These are phyloP conservation scores for Nakazawaea anatomiae DNA, from an alignment of 805 yeast species.

Conservation along the genomic window DNA sequence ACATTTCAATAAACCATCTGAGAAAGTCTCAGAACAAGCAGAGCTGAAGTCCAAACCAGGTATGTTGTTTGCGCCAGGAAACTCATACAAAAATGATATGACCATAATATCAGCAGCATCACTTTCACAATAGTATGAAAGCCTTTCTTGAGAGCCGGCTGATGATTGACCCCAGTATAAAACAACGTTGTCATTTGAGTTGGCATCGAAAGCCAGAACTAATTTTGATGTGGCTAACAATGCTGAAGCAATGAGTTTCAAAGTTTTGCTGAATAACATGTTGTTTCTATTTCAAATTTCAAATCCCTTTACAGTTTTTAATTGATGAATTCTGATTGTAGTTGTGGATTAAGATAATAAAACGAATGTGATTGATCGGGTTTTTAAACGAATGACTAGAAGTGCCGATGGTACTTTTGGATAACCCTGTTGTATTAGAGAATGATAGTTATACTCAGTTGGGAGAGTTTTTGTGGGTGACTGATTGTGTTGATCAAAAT, in stretches of 20 bases:
- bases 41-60: slow-evolving; percentile 54
- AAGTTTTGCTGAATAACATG: slow-evolving; percentile 1
- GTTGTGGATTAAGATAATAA: background rate
- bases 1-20: slow-evolving; percentile 38
- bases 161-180: slow-evolving; percentile 90
- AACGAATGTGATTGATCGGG: background rate
- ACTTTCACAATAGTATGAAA: slow-evolving; percentile 58
- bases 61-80: slow-evolving; percentile 37
- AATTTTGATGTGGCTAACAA: slow-evolving; percentile 11
- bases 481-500: background rate
- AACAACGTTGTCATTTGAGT: slow-evolving; percentile 55
- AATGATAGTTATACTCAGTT: slow-evolving; percentile 7
- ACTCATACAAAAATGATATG: slow-evolving; percentile 62
- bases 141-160: slow-evolving; percentile 46
- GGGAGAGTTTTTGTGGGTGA: background rate
- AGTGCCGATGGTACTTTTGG: background rate
- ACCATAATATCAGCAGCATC: slow-evolving; percentile 67
- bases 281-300: background rate
- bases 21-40: slow-evolving; percentile 32
- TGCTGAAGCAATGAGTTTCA: slow-evolving; percentile 11
- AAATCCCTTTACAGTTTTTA: too few relatives aligned
- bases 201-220: slow-evolving; percentile 23
- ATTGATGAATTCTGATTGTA: background rate
- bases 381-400: slow-evolving; percentile 4
- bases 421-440: background rate